phyloP scores from a whole-genome alignment of 257 asterid species.

The Marsdenia floribunda region DNA sequence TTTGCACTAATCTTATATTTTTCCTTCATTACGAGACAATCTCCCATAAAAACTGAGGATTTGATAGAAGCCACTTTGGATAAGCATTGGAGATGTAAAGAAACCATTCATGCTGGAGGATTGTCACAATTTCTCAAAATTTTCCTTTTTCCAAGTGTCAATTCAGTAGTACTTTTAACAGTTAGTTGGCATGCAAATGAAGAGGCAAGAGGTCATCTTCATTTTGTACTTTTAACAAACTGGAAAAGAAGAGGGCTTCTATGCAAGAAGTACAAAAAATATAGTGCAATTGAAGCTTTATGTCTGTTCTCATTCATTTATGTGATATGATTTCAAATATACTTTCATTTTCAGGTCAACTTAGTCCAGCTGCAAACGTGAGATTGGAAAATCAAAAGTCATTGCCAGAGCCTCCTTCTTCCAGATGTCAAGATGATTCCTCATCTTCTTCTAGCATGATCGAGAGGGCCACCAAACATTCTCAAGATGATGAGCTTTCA shows the following conservation, averaged over 20 bases:
- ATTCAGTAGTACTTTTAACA: background rate
- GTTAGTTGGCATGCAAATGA: background rate
- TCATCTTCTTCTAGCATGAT: slow-evolving; percentile 85
- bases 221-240: background rate
- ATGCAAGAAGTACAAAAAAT: background rate
- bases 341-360: slow-evolving; percentile 40
- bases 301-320: background rate
- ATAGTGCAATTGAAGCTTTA: background rate
- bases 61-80: background rate
- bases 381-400: slow-evolving; percentile 57
- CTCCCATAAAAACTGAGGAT: background rate
- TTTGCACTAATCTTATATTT: background rate
- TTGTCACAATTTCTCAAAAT: background rate
- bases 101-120: background rate
- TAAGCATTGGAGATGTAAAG: background rate
- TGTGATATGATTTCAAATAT: slow-evolving; percentile 2
- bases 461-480: slow-evolving; percentile 55
- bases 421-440: slow-evolving; percentile 81
- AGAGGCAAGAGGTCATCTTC: background rate
- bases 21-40: background rate
- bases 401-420: slow-evolving; percentile 75
- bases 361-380: slow-evolving; percentile 59
- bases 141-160: background rate
- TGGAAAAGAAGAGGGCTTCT: background rate
- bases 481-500: slow-evolving; percentile 66